Base-by-base conservation (phyloP, 768 basidiomycete species). In the Trametes cubensis region DNA sequence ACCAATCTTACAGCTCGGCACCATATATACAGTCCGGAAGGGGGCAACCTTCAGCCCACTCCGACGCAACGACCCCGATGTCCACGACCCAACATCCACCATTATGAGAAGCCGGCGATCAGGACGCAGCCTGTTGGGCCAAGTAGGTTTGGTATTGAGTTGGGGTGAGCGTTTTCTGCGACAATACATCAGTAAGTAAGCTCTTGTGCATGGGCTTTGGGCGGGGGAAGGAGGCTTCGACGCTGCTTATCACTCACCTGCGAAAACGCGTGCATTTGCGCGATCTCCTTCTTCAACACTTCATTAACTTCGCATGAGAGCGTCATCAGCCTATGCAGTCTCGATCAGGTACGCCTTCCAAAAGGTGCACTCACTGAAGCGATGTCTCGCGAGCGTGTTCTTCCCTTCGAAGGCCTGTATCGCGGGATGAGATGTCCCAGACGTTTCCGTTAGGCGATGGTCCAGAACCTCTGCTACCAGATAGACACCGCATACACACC, bases 241-340 rank as follows among this genome's bases (percentile, higher is more conserved):
- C 34, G 6, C 28, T 28, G 28, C 34, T 34, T 34, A 34, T 34
- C 48, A 49, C 76, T 55, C 66, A 92, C 92, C 85, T 94, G 92
- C 15, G 92, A 92, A 74, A 94, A 94, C 5, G 92, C 92, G 67
- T 94, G 92, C 82, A 94, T 87, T 59, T 88, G 83, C 0, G 88
- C 78, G 59, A 94, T 92, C 67, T 92, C 79, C 2, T 76, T 76
- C 75, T 90, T 93, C 69, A 94, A 71, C 10, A 87, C 69, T 23
- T 91, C 87, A 68, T 94, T 93, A 60, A 94, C 92, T 94, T 62
- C 4, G 55, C 23, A 14, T 53, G 44, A 49, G 18, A 15, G 21
- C 25, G 8, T n/a, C n/a, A 28, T 47, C 39, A 58, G 39, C 40
- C 41, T 25, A n/a, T 4, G 11, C 8, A 20, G 1, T 13, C 30